Evolutionary conservation across 176 grass and related monocot genomes (phyloP).

Genomic region (Avena eriantha): DNA sequence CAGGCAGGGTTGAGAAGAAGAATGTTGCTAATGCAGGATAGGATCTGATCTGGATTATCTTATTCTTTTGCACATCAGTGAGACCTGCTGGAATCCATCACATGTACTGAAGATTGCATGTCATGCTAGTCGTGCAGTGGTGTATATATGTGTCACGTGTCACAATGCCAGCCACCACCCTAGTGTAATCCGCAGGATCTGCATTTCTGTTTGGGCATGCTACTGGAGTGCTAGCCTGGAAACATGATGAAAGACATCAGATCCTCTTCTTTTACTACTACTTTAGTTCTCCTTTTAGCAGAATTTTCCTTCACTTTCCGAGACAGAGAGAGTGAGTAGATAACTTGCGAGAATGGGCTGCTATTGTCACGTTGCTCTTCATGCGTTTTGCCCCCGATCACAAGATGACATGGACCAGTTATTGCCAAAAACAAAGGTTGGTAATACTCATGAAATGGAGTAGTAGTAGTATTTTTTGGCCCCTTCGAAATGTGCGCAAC

Average conservation of each 20-base stretch:
- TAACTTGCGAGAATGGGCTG: background rate
- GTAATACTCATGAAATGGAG: too few relatives aligned
- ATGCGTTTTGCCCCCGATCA: slow-evolving; percentile 9
- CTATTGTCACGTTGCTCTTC: slow-evolving; percentile 5
- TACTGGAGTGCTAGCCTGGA: background rate
- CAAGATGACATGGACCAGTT: slow-evolving; percentile 15
- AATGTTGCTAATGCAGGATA: slow-evolving; percentile 28
- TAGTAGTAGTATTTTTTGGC: background rate
- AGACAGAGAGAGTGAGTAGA: background rate
- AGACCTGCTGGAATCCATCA: slow-evolving; percentile 24
- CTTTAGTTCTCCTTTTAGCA: background rate
- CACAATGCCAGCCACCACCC: background rate
- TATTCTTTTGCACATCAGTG: background rate
- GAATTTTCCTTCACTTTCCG: background rate
- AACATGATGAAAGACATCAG: slow-evolving; percentile 15
- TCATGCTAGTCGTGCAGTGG: background rate
- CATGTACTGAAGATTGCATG: background rate
- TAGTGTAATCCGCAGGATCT: background rate
- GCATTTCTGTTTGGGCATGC: slow-evolving; percentile 2
- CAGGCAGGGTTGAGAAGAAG: background rate
- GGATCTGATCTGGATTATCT: slow-evolving; percentile 14
- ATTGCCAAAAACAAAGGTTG: slow-evolving; percentile 37
- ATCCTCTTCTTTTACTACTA: background rate
- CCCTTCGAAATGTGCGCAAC: slow-evolving; percentile 34
- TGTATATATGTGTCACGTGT: background rate